phyloP scores from a whole-genome alignment of 2,329 filamentous ascomycete species.

The Alternaria ventricosa region DNA sequence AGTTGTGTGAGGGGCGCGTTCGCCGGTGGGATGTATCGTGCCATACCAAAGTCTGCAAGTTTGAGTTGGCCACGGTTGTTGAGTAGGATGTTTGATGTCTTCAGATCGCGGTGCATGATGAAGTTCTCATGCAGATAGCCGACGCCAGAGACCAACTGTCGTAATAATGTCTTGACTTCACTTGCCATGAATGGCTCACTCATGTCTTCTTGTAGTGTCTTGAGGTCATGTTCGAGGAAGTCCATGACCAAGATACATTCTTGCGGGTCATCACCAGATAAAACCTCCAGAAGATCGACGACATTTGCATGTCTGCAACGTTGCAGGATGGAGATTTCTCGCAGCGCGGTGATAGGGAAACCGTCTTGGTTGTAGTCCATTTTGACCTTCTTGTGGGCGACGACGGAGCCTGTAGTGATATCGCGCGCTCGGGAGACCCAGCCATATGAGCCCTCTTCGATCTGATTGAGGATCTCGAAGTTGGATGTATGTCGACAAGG shows the following conservation, averaged over 20 bases:
- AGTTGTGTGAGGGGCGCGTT: constrained; percentile 85
- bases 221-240: constrained; percentile 96
- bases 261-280: constrained; percentile 71
- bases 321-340: constrained; percentile 91
- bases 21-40: constrained; percentile 74
- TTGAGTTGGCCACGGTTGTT: constrained; percentile 95
- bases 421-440: constrained; percentile 88
- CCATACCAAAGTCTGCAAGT: constrained; percentile 98
- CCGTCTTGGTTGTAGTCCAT: constrained; percentile 77
- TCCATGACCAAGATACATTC: constrained; percentile 94
- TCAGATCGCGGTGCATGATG: constrained; percentile 69
- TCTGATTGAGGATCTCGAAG: constrained; percentile 93
- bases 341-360: constrained; percentile 87
- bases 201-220: constrained; percentile 92
- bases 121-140: constrained; percentile 86
- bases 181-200: constrained; percentile 89
- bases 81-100: constrained; percentile 70
- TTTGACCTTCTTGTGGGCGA: constrained; percentile 94
- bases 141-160: constrained; percentile 81
- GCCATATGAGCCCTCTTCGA: constrained; percentile 96
- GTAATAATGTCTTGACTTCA: constrained; percentile 88
- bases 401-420: constrained; percentile 74
- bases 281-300: constrained; percentile 81
- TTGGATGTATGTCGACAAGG: constrained; percentile 79
- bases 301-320: constrained; percentile 83